These are phyloP conservation scores for Sanghuangporus sanghuang DNA, from an alignment of 1,284 basidiomycete species.

Conservation along the genomic window DNA sequence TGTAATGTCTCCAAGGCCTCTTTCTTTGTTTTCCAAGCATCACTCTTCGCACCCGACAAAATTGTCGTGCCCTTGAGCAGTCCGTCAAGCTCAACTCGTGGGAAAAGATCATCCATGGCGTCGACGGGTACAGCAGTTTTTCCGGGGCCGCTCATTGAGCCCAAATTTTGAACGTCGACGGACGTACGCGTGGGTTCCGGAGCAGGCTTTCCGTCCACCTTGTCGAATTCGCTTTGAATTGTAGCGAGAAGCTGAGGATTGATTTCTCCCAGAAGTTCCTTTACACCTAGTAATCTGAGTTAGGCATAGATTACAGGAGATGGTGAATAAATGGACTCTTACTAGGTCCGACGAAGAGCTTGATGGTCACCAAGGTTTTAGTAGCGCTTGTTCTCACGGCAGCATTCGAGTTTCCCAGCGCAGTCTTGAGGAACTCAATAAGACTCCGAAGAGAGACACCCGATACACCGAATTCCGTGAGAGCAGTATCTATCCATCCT, in stretches of 20 bases:
- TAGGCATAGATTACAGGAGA: background rate
- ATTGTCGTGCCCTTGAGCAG: constrained; percentile 85
- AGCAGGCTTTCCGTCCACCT: constrained; percentile 75
- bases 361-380: constrained; percentile 87
- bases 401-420: constrained; percentile 92
- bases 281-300: constrained; percentile 58
- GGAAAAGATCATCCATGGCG: constrained; percentile 90
- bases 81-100: constrained; percentile 89
- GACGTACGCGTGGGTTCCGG: constrained; percentile 81
- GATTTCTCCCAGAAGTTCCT: constrained; percentile 88
- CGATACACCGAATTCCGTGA: constrained; percentile 91
- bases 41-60: constrained; percentile 78
- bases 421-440: constrained; percentile 87
- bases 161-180: constrained; percentile 62
- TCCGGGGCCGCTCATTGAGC: constrained; percentile 28
- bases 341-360: constrained; percentile 89
- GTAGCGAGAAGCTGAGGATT: constrained; percentile 93
- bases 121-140: constrained; percentile 47
- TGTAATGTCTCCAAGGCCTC: constrained; percentile 89
- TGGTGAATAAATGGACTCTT: constrained; percentile 25
- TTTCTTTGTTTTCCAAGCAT: constrained; percentile 97
- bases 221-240: constrained; percentile 91
- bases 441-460: constrained; percentile 82
- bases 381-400: constrained; percentile 94
- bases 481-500: constrained; percentile 82